phyloP scores from a whole-genome alignment of 1,139 yeast genomes.

The Debaryomycetaceae sp. region DNA sequence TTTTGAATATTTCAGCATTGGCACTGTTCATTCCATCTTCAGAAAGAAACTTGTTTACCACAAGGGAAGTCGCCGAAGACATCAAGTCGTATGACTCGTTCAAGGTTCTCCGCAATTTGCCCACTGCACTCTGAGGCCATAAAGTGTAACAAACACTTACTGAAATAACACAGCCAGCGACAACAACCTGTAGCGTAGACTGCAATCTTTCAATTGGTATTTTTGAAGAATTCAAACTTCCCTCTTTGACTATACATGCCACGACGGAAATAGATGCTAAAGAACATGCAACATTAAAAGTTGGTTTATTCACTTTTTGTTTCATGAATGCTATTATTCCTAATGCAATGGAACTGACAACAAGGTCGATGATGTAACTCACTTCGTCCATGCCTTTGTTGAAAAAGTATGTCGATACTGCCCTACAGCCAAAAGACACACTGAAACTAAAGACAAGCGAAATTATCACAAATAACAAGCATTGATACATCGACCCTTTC shows the following conservation, averaged over 20 bases:
- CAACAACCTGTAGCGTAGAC: constrained; percentile 58
- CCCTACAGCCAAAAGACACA: constrained; percentile 54
- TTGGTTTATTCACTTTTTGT: constrained; percentile 62
- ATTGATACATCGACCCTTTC: constrained; percentile 78
- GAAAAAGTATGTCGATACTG: constrained; percentile 47
- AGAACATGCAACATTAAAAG: constrained; percentile 79
- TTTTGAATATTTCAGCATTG: constrained; percentile 33
- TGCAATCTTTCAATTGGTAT: constrained; percentile 57
- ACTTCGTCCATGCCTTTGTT: constrained; percentile 46
- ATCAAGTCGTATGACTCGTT: constrained; percentile 54
- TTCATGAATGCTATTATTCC: constrained; percentile 70
- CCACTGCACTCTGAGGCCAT: constrained; percentile 64
- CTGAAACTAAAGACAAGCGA: constrained; percentile 56
- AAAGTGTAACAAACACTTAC: constrained; percentile 55
- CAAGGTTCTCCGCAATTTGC: constrained; percentile 41
- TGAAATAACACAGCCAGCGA: constrained; percentile 59
- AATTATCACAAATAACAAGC: constrained; percentile 56
- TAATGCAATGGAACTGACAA: constrained; percentile 52
- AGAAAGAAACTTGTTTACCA: constrained; percentile 53
- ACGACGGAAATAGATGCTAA: constrained; percentile 71
- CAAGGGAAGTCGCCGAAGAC: constrained; percentile 48
- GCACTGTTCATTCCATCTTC: constrained; percentile 44
- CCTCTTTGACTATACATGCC: constrained; percentile 75
- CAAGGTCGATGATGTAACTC: constrained; percentile 56
- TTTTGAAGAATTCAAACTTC: constrained; percentile 57